Evolutionary conservation across 2,329 filamentous ascomycete genomes (phyloP).

Genomic region (Pyrenophora tritici-repentis): DNA sequence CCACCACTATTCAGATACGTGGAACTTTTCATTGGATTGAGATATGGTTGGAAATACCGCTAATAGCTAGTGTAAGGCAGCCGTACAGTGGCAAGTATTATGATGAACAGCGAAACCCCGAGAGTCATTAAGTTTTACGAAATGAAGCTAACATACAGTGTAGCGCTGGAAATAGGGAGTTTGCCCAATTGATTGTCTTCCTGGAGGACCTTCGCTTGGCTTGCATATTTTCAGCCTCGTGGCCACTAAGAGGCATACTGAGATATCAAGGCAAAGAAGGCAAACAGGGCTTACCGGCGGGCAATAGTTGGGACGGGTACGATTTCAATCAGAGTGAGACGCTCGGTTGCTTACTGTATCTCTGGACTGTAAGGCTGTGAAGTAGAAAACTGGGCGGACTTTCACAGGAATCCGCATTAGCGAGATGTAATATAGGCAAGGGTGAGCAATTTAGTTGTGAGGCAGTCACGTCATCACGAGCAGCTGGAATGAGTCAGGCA

Average conservation of each 20-base stretch:
- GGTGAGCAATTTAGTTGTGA: background rate
- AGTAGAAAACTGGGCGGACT: background rate
- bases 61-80: background rate
- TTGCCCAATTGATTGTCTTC: background rate
- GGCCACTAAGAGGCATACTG: slow-evolving; percentile 13
- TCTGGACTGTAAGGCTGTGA: background rate
- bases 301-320: background rate
- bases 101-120: background rate
- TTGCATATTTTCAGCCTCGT: slow-evolving; percentile 13
- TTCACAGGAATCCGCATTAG: background rate
- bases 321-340: background rate
- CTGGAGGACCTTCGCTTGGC: slow-evolving; percentile 15
- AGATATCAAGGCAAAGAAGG: slow-evolving; percentile 24
- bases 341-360: background rate
- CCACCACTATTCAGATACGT: slow-evolving; percentile 2
- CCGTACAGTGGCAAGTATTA: background rate
- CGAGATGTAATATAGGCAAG: background rate
- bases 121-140: background rate
- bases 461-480: slow-evolving; percentile 3
- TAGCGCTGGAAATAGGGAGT: background rate
- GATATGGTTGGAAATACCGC: background rate
- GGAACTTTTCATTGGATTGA: slow-evolving; percentile 4
- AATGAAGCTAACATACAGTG: slow-evolving; percentile 12
- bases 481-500: slow-evolving; percentile 4
- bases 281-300: slow-evolving; percentile 20